Percentiles rank a stretch among this genome's conserved stretches.
phyloP scores from a whole-genome alignment of 78 protist genomes.

The Bodo saltans region DNA sequence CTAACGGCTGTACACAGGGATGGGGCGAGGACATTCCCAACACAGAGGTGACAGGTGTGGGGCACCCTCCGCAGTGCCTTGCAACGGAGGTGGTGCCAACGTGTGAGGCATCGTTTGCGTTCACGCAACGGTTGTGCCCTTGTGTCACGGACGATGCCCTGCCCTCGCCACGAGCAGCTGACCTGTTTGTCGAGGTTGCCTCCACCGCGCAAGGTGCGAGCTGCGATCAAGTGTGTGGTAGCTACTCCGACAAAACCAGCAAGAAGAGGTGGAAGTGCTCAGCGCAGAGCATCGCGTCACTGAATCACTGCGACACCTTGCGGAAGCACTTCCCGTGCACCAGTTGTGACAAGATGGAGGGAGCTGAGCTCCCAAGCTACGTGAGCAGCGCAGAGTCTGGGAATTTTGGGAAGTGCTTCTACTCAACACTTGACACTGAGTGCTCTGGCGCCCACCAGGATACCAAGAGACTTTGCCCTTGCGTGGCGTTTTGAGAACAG shows the following conservation, averaged over 20 bases:
- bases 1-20: conserved; percentile 35
- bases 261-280: conserved; percentile 18
- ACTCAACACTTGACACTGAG: too few species aligned
- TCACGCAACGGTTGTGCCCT: conserved; percentile 30
- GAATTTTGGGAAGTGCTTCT: too few species aligned
- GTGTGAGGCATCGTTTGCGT: conserved; percentile 24
- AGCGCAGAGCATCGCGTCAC: too few species aligned
- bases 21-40: conserved; percentile 47
- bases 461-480: too few species aligned
- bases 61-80: conserved; percentile 1
- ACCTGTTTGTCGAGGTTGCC: neutral
- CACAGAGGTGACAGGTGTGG: neutral
- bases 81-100: conserved; percentile 29
- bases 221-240: conserved; percentile 5
- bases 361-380: conserved; percentile 36
- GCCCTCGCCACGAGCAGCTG: neutral
- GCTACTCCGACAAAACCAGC: neutral
- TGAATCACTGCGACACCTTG: conserved; percentile 28
- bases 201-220: neutral
- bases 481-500: too few species aligned
- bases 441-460: too few species aligned
- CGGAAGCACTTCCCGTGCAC: conserved; percentile 18
- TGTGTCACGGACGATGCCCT: conserved; percentile 28
- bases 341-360: neutral
- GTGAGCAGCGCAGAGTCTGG: too few species aligned